Evolutionary conservation across 345 rosid genomes (phyloP).

Genomic region (Iberis pinnata): DNA sequence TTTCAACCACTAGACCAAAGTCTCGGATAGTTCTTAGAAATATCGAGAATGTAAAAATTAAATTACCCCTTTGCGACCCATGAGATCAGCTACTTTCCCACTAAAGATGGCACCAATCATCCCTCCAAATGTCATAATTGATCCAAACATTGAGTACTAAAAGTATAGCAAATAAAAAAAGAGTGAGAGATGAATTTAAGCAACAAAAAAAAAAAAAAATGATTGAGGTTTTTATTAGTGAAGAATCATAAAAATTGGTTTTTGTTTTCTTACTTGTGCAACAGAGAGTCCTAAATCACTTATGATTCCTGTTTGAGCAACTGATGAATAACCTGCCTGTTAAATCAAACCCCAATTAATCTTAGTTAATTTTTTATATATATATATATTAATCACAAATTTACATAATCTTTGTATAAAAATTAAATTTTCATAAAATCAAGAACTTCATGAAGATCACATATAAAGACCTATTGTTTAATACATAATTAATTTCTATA

Average conservation of each 20-base stretch:
- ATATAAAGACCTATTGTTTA: too few species aligned
- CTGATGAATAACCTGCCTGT: slow-evolving; percentile 45
- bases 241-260: too few species aligned
- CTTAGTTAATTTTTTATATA: background rate
- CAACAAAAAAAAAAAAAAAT: background rate
- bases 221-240: too few species aligned
- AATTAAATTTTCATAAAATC: background rate
- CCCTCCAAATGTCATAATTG: slow-evolving; percentile 36
- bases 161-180: background rate
- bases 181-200: background rate
- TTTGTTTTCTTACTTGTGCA: slow-evolving; percentile 26
- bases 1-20: too few species aligned
- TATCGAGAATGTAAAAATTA: background rate
- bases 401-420: background rate
- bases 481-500: too few species aligned
- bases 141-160: slow-evolving; percentile 36
- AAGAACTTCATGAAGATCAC: background rate
- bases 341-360: background rate
- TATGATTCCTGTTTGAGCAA: slow-evolving; percentile 35
- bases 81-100: slow-evolving; percentile 31
- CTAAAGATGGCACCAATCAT: slow-evolving; percentile 36
- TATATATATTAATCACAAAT: background rate
- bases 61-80: slow-evolving; percentile 32
- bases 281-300: slow-evolving; percentile 38
- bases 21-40: too few species aligned